Evolutionary conservation across 1,139 yeast genomes (phyloP).

Genomic region (Debaryomyces robertsiae): DNA sequence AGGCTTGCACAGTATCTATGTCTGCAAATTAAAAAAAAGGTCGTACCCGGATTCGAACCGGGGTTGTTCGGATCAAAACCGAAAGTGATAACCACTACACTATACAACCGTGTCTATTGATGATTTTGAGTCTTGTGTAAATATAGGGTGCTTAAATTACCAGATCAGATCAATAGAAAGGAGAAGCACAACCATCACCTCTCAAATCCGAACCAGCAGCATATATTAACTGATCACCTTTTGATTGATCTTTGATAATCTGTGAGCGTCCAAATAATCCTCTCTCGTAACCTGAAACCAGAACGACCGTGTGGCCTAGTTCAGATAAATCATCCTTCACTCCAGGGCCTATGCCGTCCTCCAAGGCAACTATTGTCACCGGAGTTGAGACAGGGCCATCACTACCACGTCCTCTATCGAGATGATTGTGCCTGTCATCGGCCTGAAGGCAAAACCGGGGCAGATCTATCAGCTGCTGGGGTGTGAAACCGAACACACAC

Average conservation of each 20-base stretch:
- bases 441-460: slow-evolving; percentile 71
- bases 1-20: too few relatives aligned
- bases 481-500: slow-evolving; percentile 61
- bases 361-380: slow-evolving; percentile 62
- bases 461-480: slow-evolving; percentile 76
- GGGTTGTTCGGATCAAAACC: slow-evolving; percentile 80
- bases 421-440: slow-evolving; percentile 42
- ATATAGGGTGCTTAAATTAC: neutral
- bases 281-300: slow-evolving; percentile 51
- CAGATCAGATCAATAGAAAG: slow-evolving; percentile 23
- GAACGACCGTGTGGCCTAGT: slow-evolving; percentile 61
- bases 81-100: slow-evolving; percentile 52
- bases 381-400: slow-evolving; percentile 68
- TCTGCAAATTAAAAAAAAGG: slow-evolving; percentile 47
- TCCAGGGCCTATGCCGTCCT: slow-evolving; percentile 57
- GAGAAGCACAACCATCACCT: slow-evolving; percentile 80
- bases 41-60: slow-evolving; percentile 97
- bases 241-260: slow-evolving; percentile 54
- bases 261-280: slow-evolving; percentile 72
- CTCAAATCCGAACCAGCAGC: slow-evolving; percentile 78
- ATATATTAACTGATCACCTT: slow-evolving; percentile 47
- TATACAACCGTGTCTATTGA: slow-evolving; percentile 26
- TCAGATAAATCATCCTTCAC: slow-evolving; percentile 45
- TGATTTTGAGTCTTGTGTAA: neutral
- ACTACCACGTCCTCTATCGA: slow-evolving; percentile 61